Evolutionary conservation across 345 rosid species (phyloP), one percentile per base, ranked within the genome.

Genomic region (Balakata baccata): DNA sequence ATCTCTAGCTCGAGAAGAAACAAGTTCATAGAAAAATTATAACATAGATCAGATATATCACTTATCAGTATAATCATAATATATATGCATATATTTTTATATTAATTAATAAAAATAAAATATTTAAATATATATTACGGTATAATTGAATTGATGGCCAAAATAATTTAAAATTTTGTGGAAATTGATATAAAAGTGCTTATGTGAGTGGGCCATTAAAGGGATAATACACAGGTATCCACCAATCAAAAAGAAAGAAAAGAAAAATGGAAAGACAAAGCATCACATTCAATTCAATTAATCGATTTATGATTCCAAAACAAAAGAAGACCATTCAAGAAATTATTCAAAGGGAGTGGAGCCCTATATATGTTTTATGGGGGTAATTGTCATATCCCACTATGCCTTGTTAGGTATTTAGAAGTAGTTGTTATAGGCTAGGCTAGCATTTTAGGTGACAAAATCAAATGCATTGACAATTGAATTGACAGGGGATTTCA

Each of bases 251-350:
- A 65, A 9, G 16, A 45, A 22, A 11, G 2, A 23, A n/a, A 47
- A 45, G 43, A 25, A 70, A 12, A 46, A 22, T 6, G 2, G 13
- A n/a, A 47, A 45, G 41, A 25, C 57, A 12, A 25, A 43, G 65
- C 10, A 45, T 70, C 74, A 25, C 18, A 25, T 58, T 70, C 46
- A 43, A 43, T 43, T 43, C 65, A 58, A 43, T 43, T 43, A 54
- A 58, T 46, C 3, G 1, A 22, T 8, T 20, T 11, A 18, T 4
- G 7, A 1, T 52, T 7, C 5, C 56, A n/a, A n/a, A 29, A 29
- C 57, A 16, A 52, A 52, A 17, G 57, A 17, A 52, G 57, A 52
- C 5, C 57, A 5, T 52, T 5, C 3, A 7, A 0, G 0, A 51
- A 68, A 68, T 59, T 37, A 25, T 68, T 68, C 71, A 7, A 11